Base-by-base conservation (phyloP, 306 rosid species). In the Abrus precatorius region DNA sequence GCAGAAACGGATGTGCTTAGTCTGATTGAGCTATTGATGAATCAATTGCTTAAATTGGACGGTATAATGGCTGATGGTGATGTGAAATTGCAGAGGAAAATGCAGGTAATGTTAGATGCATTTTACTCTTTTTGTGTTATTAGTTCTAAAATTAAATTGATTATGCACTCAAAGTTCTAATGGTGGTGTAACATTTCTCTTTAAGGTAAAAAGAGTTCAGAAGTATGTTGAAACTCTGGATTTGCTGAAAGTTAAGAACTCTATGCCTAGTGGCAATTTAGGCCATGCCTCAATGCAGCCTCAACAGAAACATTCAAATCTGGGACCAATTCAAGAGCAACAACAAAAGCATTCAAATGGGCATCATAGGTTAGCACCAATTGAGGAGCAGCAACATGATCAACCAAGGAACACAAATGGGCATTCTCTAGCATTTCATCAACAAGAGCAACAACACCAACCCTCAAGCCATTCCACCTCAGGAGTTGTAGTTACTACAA, bases 161-260 rank as follows among this genome's bases (percentile, higher is more conserved):
- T 65, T 59, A 38, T 80, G 59, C 56, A 57, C 41, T 57, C 29
- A 57, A 2, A 41, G 7, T 61, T 57, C 65, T 79, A 8, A 69
- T 82, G 30, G 3, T 69, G 1, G 45, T 78, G 41, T 32, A 69
- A 36, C 9, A 7, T 49, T 59, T 76, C 6, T 56, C 68, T 81
- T 84, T 84, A 67, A 95, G 99, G 99, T 95, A 54, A 93, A 49
- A 76, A 89, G 99, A 90, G 99, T 95, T 59, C 99, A 95, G 78
- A 91, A 93, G 78, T 91, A 79, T 77, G 99, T 95, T 52, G 99
- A 95, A 89, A 91, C 96, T 66, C 87, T 95, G 60, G 99, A 95
- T 76, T 30, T 89, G 86, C 85, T 95, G 84, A 95, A 93, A 88
- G 69, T 84, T 1, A 95, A 91, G 84, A 95, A 88, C 78, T 83